phyloP scores from a whole-genome alignment of 129 eudicot genomes.

The Pseudognaphalium luteoalbum region DNA sequence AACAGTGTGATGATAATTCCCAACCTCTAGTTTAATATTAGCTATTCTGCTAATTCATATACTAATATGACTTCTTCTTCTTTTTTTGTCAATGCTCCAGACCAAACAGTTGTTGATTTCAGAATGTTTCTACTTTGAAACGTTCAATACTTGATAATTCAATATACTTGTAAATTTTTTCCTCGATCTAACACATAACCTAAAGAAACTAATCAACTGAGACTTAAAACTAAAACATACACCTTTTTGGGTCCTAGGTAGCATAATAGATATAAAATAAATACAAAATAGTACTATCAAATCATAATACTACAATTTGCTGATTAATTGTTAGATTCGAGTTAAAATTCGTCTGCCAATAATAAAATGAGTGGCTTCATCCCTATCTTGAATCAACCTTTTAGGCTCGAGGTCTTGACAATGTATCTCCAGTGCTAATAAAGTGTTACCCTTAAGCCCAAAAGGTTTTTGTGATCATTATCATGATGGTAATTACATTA shows the following conservation, averaged over 20 bases:
- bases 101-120: neutral
- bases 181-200: constrained; percentile 15
- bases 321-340: neutral
- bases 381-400: neutral
- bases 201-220: neutral
- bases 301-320: neutral
- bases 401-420: neutral
- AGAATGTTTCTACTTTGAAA: neutral
- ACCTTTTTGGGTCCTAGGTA: constrained; percentile 5
- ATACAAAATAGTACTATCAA: neutral
- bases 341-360: neutral
- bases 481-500: neutral
- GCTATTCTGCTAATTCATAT: neutral
- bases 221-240: neutral
- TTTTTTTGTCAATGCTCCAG: neutral
- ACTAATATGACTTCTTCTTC: neutral
- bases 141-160: neutral
- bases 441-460: neutral
- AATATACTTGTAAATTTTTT: neutral
- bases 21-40: neutral
- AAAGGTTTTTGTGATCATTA: constrained; percentile 17
- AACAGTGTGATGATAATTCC: neutral
- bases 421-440: constrained; percentile 8
- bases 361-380: neutral
- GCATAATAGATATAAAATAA: neutral